These are phyloP conservation scores for Paramecium pentaurelia DNA, from an alignment of 73 alveolate species.

Conservation along the genomic window DNA sequence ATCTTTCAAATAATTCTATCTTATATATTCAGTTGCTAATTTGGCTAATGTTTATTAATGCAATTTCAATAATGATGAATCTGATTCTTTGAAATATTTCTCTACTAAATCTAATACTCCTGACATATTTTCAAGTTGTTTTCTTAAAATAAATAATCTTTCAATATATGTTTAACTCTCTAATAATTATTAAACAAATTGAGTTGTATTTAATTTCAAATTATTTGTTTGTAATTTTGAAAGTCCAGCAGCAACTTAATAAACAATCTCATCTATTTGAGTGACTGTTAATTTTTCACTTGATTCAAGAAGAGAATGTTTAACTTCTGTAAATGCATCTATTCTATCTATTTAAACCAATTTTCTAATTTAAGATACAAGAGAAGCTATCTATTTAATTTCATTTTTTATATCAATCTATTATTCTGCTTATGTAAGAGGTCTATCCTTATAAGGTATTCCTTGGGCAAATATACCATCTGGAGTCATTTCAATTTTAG, in stretches of 20 bases:
- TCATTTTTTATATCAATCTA: neutral
- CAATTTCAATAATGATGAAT: neutral
- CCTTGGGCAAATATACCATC: conserved; percentile 32
- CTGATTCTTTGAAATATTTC: conserved; percentile 12
- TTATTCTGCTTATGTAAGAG: neutral
- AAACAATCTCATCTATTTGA: neutral
- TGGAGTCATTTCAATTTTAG: conserved; percentile 20
- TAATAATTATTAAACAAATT: neutral
- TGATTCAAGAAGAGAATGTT: neutral
- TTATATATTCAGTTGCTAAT: conserved; percentile 13
- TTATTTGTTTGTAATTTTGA: neutral
- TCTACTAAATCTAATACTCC: conserved; percentile 16
- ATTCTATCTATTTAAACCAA: neutral
- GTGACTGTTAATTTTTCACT: neutral
- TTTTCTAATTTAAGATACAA: neutral
- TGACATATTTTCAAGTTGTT: neutral
- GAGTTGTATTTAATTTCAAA: neutral
- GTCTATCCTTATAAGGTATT: conserved; percentile 26
- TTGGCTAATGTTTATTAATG: conserved; percentile 31
- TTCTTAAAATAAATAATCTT: conserved; percentile 19
- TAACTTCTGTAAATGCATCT: conserved; percentile 8
- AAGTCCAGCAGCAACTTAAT: neutral
- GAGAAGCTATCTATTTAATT: neutral
- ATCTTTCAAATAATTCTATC: neutral
- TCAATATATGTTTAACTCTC: conserved; percentile 10